These are phyloP conservation scores for Neoboletus magnificus DNA, from an alignment of 768 basidiomycete genomes.

Conservation along the genomic window DNA sequence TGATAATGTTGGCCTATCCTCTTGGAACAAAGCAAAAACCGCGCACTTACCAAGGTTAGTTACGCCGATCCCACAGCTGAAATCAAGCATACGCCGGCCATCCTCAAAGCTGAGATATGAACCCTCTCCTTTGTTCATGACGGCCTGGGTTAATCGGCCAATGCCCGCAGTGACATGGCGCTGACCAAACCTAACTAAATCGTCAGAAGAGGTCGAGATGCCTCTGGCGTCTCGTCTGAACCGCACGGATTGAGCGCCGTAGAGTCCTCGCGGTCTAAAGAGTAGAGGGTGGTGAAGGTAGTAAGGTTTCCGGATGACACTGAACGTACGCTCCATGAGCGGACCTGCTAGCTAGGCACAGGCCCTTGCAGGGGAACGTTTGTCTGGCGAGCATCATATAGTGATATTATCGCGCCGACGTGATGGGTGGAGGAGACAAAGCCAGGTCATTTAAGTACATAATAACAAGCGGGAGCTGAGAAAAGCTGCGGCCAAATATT, in stretches of 20 bases:
- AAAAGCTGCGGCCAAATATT: no score
- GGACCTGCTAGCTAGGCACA: background rate
- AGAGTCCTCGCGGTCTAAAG: background rate
- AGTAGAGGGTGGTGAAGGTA: background rate
- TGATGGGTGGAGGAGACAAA: background rate
- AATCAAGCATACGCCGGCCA: constrained; percentile 75
- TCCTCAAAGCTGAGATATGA: constrained; percentile 72
- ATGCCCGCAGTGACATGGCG: constrained; percentile 46
- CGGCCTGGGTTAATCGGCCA: constrained; percentile 43
- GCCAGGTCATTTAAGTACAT: background rate
- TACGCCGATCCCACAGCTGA: constrained; percentile 86
- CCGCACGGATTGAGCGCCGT: background rate
- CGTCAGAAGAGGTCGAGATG: constrained; percentile 22
- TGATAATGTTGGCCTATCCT: background rate
- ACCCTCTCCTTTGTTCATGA: constrained; percentile 67
- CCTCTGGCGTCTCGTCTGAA: constrained; percentile 6
- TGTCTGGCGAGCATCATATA: constrained; percentile 14
- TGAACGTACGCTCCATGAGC: constrained; percentile 13
- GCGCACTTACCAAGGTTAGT: constrained; percentile 65
- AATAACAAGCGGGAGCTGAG: no score
- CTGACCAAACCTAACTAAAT: constrained; percentile 37
- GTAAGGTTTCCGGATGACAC: background rate
- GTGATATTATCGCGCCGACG: background rate
- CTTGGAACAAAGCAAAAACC: background rate
- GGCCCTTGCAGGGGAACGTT: background rate